Evolutionary conservation across 2,329 filamentous ascomycete species (phyloP).

Genomic region (Paraconiothyrium brasiliense): DNA sequence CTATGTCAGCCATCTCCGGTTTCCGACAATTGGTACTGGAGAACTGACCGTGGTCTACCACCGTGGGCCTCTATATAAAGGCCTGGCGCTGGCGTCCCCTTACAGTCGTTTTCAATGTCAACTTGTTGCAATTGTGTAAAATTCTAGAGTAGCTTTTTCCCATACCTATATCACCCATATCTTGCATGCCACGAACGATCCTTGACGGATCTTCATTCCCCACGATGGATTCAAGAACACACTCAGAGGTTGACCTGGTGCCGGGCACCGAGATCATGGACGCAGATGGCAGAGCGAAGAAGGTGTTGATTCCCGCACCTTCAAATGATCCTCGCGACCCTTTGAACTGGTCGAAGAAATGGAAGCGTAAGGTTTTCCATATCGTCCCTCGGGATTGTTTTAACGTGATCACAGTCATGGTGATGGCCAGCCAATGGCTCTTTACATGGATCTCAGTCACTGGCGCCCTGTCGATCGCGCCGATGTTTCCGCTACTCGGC

Average conservation of each 20-base stretch:
- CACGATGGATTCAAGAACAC: constrained; percentile 24
- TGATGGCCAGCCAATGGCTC: constrained; percentile 50
- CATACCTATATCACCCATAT: neutral
- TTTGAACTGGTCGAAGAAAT: constrained; percentile 48
- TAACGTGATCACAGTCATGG: constrained; percentile 36
- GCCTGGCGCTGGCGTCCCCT: neutral
- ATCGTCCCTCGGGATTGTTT: neutral
- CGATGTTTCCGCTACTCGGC: constrained; percentile 55
- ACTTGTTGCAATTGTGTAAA: neutral
- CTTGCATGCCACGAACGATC: neutral
- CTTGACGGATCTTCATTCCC: neutral
- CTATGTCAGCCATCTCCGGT: constrained; percentile 1
- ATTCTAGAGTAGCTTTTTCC: neutral
- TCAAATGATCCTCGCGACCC: constrained; percentile 48
- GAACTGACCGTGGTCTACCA: neutral
- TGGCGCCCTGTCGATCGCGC: constrained; percentile 54
- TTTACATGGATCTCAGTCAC: constrained; percentile 56
- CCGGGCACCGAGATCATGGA: constrained; percentile 44
- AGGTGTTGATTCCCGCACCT: constrained; percentile 40
- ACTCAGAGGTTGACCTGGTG: constrained; percentile 30
- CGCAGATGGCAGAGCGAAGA: constrained; percentile 32
- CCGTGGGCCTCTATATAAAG: neutral
- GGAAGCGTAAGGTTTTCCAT: constrained; percentile 39
- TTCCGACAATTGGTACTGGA: neutral
- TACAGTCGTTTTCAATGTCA: neutral